Evolutionary conservation across 352 stramenopile genomes (phyloP), one percentile per base, ranked within the genome.

Genomic region (Albugo candida): DNA sequence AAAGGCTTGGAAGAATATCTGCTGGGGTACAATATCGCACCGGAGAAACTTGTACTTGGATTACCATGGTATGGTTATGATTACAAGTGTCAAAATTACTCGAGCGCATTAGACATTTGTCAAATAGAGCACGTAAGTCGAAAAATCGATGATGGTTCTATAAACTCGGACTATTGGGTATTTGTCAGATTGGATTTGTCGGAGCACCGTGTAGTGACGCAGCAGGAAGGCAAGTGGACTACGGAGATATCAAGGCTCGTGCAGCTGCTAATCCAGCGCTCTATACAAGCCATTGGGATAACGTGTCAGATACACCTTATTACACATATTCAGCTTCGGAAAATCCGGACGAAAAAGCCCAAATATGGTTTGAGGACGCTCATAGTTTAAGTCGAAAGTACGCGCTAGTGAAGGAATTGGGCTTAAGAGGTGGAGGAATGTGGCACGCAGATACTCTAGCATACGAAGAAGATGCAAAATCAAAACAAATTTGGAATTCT

Each of bases 11-110:
- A 75, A 24, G 70, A 91, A 54, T 94, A 83, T 46, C 50, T 85
- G 17, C 43, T 79, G 12, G 70, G 66, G 36, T 65, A 75, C 24
- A 60, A 55, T 35, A 64, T 94, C 37, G 18, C 46, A 6, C 59
- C 75, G 3, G 40, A 54, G 14, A 93, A 96, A 57, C 59, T 96
- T 37, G 70, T 96, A 49, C 61, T 96, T 0, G 85, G 85, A 11
- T 57, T 95, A 36, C 83, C 83, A 3, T 95, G 83, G 83, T 96
- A 96, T 48, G 83, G 73, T 42, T 96, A 96, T 60, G 52, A 63
- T 24, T 96, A 95, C 59, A 50, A 47, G 42, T 95, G 83, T 49
- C 21, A 61, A 18, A 13, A 36, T 11, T 37, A 41, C 18, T 47
- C 16, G n/a, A 5, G 13, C 27, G 36, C 18, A 13, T 36, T 53